Conservation (phyloP, 129 eudicot genomes). For the Chrysanthemum seticuspe region DNA sequence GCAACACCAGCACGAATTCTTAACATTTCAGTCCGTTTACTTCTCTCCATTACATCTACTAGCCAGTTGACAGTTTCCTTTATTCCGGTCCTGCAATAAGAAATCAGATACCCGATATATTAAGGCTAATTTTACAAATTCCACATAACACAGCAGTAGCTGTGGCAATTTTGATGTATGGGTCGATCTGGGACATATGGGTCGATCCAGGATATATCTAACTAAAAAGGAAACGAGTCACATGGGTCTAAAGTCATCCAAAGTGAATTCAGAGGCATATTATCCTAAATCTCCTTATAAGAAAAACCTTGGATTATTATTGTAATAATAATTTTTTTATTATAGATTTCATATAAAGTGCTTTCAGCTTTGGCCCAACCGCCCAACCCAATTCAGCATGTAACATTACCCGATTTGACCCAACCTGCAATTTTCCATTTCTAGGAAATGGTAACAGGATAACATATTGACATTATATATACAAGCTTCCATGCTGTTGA, state of each 20-base stretch:
- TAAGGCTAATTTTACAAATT: conserved; percentile 1
- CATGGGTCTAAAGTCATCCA: neutral
- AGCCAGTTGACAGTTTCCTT: conserved; percentile 92
- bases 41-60: conserved; percentile 86
- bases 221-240: conserved; percentile 1
- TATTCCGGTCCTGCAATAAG: conserved; percentile 64
- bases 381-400: no score
- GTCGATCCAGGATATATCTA: neutral
- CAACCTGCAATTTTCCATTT: neutral
- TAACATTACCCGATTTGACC: no score
- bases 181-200: neutral
- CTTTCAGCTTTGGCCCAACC: no score
- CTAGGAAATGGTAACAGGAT: neutral
- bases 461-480: neutral
- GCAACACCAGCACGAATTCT: conserved; percentile 75
- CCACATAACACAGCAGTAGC: neutral
- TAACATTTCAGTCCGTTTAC: conserved; percentile 85
- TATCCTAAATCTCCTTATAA: neutral
- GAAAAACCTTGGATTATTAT: no score
- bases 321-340: no score
- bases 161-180: neutral
- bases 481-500: conserved; percentile 9
- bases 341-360: no score
- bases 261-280: neutral
- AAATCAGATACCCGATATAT: conserved; percentile 1